phyloP scores from a whole-genome alignment of 352 stramenopile genomes.

The Phytophthora chlamydospora region DNA sequence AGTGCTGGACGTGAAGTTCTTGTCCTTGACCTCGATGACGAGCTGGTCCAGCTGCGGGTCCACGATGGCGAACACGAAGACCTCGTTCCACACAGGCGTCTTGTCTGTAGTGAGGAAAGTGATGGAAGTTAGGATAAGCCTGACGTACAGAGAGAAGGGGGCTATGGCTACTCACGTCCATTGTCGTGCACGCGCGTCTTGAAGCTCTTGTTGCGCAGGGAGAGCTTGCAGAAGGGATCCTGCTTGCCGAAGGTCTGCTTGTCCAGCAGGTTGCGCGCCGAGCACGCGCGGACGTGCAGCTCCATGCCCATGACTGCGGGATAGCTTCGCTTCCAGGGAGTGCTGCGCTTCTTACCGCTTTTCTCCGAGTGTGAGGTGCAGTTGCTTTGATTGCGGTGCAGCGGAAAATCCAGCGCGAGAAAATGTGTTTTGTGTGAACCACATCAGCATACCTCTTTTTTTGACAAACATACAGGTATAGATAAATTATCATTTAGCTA shows the following conservation, averaged over 20 bases:
- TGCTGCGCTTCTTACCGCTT: background rate
- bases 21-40: slow-evolving; percentile 82
- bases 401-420: background rate
- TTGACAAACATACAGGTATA: no score
- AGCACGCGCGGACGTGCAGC: slow-evolving; percentile 80
- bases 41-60: slow-evolving; percentile 80
- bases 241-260: slow-evolving; percentile 89
- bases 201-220: slow-evolving; percentile 62
- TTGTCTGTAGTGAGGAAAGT: slow-evolving; percentile 43
- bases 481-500: no score
- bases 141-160: background rate
- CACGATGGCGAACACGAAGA: slow-evolving; percentile 79
- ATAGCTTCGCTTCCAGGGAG: background rate
- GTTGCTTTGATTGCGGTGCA: background rate
- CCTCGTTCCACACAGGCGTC: slow-evolving; percentile 82
- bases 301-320: slow-evolving; percentile 47
- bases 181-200: slow-evolving; percentile 88
- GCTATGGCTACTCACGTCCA: slow-evolving; percentile 47
- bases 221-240: slow-evolving; percentile 83
- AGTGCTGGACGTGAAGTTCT: slow-evolving; percentile 79
- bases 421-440: no score
- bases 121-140: slow-evolving; percentile 1
- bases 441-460: no score
- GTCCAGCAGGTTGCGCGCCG: slow-evolving; percentile 79
- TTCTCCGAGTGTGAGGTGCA: slow-evolving; percentile 5